Conservation (phyloP, 192 early-diverging fungal genomes). For the Backusella psychrophila region DNA sequence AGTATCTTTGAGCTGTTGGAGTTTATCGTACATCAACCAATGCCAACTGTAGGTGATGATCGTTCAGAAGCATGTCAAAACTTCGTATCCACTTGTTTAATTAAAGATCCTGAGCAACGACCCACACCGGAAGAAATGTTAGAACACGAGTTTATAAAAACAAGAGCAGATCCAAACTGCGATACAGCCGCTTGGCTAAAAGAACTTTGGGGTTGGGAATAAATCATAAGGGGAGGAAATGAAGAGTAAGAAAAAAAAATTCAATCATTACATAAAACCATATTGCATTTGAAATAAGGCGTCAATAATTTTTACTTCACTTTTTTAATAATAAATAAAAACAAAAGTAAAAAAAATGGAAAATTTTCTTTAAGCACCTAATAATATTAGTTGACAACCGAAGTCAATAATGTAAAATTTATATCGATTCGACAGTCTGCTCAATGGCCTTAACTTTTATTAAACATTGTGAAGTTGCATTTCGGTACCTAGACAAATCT, state of each 20-base stretch:
- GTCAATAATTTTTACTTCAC: background rate
- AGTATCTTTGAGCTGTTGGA: constrained; percentile 92
- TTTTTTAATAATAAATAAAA: constrained; percentile 3
- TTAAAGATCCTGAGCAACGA: constrained; percentile 65
- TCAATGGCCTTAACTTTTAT: no score
- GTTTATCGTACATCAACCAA: constrained; percentile 87
- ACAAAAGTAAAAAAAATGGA: background rate
- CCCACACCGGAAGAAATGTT: constrained; percentile 72
- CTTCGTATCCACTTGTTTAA: constrained; percentile 66
- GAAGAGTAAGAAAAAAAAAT: constrained; percentile 3
- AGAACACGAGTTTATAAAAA: constrained; percentile 63
- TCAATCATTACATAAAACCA: background rate
- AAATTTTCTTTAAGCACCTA: background rate
- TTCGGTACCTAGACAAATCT: no score
- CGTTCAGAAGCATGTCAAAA: constrained; percentile 60
- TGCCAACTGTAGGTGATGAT: constrained; percentile 67
- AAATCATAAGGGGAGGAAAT: background rate
- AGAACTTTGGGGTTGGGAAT: constrained; percentile 62
- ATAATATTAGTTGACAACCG: background rate
- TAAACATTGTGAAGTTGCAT: no score
- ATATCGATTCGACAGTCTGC: no score
- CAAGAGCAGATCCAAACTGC: constrained; percentile 49
- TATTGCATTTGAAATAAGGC: constrained; percentile 2
- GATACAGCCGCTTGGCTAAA: constrained; percentile 72
- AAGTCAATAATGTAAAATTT: background rate